Evolutionary conservation across 139 green algal genomes (phyloP).

Genomic region (Trebouxia sp.): DNA sequence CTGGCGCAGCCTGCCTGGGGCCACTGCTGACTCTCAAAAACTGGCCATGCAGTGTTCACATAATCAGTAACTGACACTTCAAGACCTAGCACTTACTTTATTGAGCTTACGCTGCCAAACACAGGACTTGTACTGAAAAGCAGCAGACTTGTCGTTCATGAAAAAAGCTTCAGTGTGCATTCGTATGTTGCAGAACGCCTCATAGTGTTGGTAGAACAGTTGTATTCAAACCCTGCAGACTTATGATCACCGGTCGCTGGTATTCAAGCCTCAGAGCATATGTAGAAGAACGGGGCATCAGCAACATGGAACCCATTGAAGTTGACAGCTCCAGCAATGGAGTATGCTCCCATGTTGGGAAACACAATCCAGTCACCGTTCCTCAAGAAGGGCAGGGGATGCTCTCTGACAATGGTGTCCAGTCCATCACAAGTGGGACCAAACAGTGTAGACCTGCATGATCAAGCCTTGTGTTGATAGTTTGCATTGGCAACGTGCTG

Average conservation of each 20-base stretch:
- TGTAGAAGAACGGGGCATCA: slow-evolving; percentile 48
- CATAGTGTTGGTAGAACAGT: neutral
- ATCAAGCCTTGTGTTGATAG: too few species aligned
- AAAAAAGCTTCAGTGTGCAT: neutral
- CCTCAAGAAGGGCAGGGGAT: slow-evolving; percentile 36
- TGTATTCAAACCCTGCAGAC: too few species aligned
- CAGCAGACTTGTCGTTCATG: too few species aligned
- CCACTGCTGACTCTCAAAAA: slow-evolving; percentile 28
- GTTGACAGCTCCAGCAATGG: slow-evolving; percentile 78
- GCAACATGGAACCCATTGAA: slow-evolving; percentile 76
- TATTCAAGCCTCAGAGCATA: slow-evolving; percentile 37
- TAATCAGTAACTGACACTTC: neutral
- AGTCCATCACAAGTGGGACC: slow-evolving; percentile 88
- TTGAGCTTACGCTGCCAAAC: neutral
- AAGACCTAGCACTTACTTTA: too few species aligned
- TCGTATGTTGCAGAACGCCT: neutral
- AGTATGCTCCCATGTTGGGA: slow-evolving; percentile 92
- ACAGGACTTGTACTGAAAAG: too few species aligned
- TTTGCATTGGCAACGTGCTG: too few species aligned
- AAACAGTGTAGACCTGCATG: slow-evolving; percentile 77
- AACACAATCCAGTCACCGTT: slow-evolving; percentile 96
- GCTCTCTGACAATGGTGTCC: slow-evolving; percentile 65
- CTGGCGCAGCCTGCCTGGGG: slow-evolving; percentile 21
- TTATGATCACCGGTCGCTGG: too few species aligned
- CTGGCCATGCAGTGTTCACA: slow-evolving; percentile 24